phyloP scores from a whole-genome alignment of 805 yeast genomes.

The Naumovozyma baii region DNA sequence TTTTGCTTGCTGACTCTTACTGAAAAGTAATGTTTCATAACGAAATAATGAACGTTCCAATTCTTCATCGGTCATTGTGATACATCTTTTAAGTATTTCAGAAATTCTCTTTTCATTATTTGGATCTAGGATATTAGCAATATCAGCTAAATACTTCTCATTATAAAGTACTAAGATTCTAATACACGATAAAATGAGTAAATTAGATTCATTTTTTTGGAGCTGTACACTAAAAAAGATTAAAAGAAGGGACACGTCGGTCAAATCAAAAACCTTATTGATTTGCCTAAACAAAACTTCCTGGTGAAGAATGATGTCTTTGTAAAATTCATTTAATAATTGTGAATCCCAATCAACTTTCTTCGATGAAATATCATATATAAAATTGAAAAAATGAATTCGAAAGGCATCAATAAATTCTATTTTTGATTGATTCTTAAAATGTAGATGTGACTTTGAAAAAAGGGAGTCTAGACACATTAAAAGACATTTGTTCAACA shows the following conservation, averaged over 20 bases:
- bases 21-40: background rate
- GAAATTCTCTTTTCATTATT: background rate
- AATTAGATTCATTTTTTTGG: no score
- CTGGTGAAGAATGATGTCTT: background rate
- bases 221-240: background rate
- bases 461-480: slow-evolving; percentile 11
- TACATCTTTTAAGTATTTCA: background rate
- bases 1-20: background rate
- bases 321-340: background rate
- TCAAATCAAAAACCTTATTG: background rate
- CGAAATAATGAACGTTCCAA: background rate
- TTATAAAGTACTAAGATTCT: background rate
- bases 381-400: background rate
- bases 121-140: background rate
- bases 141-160: background rate
- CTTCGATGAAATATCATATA: background rate
- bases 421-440: slow-evolving; percentile 2
- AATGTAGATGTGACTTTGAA: slow-evolving; percentile 1
- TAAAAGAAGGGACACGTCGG: background rate
- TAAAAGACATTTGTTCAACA: slow-evolving; percentile 15
- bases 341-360: background rate
- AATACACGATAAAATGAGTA: background rate
- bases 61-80: background rate
- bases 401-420: slow-evolving; percentile 8
- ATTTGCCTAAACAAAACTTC: slow-evolving; percentile 1